phyloP scores from a whole-genome alignment of 441 rosid genomes.

The Aquilaria agallochum region DNA sequence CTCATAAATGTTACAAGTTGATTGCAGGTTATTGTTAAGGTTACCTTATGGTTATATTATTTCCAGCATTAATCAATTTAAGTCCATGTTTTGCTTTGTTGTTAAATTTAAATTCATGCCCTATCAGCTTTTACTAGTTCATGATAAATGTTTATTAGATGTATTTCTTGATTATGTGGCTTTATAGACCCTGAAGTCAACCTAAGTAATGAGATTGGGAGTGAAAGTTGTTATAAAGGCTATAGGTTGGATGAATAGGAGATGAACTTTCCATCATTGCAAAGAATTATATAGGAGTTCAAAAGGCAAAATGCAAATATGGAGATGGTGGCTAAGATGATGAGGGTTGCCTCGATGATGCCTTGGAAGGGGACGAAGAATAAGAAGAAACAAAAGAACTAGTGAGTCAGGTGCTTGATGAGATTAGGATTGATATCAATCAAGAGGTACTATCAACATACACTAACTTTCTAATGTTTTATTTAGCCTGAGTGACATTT shows the following conservation, averaged over 20 bases:
- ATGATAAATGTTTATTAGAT: neutral
- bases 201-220: conserved; percentile 97
- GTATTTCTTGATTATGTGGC: neutral
- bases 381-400: conserved; percentile 96
- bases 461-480: neutral
- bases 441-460: conserved; percentile 56
- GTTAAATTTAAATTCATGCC: neutral
- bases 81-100: neutral
- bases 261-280: conserved; percentile 84
- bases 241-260: conserved; percentile 92
- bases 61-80: too few relatives aligned
- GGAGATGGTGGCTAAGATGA: conserved; percentile 88
- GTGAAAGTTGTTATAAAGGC: conserved; percentile 98
- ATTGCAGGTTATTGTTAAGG: too few relatives aligned
- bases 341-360: conserved; percentile 95
- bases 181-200: conserved; percentile 81
- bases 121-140: neutral
- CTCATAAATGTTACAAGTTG: too few relatives aligned
- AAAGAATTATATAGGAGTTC: conserved; percentile 85
- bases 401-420: conserved; percentile 91
- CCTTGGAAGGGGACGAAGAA: conserved; percentile 95
- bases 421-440: conserved; percentile 82
- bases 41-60: too few relatives aligned
- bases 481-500: neutral
- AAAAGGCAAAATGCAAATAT: conserved; percentile 92